Base-by-base conservation (phyloP, 1,139 yeast genomes). In the Chernovozyma aurita region DNA sequence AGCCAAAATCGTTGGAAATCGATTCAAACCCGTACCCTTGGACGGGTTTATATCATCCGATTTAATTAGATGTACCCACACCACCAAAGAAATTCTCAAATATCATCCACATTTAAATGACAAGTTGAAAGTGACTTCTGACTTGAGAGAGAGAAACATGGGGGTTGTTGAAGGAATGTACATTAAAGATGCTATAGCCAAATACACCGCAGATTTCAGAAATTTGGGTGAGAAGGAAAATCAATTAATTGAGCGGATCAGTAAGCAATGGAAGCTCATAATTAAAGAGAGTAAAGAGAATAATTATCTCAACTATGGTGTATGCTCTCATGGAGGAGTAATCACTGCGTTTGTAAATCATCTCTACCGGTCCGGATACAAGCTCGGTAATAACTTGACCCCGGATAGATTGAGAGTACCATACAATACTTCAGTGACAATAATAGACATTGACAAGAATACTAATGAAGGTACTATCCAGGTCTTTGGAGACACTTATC, bases 321-420 rank as follows among this genome's bases (percentile, higher is more conserved):
- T 87, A 18, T 80, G 92, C 39, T 79, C 92, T 11, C 97, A 88
- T 53, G 97, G 97, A 15, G 95, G 96, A 5, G 86, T 86, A 1
- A 79, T 88, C 24, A 73, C 86, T 36, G 73, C 78, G 32, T 70
- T 82, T 32, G 52, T 75, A 34, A 72, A 76, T 36, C 65, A 73
- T 42, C 55, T 76, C 28, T 62, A 73, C 40, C 47, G 50, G 3
- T 48, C 55, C 33, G 54, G 59, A 4, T 77, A 63, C 45, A 42
- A 44, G n/a, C 57, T 79, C 37, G 57, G 53, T 7, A 49, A 56
- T 0, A 62, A 59, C 2, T 59, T 75, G 38, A 50, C 58, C 1
- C 58, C 52, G 6, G 67, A 62, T 1, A 71, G 70, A 37, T 63
- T 82, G 42, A 71, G 70, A 43, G 85, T 82, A 25, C 84, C 85